Evolutionary conservation across 371 early-diverging fungal genomes (phyloP).

Genomic region (Rhizopus stolonifer): DNA sequence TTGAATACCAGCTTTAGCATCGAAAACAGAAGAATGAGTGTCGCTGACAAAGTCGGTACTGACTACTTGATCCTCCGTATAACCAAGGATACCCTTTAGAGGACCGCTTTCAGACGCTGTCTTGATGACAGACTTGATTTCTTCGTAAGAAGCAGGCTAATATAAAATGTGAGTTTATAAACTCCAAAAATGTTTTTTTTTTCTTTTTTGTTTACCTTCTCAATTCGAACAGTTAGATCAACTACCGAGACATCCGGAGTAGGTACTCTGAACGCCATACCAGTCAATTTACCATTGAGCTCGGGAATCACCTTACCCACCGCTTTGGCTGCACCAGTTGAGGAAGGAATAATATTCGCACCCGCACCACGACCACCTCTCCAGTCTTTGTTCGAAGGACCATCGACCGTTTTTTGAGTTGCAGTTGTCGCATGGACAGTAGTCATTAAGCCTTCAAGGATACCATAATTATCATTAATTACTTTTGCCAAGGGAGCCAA

Average conservation of each 20-base stretch:
- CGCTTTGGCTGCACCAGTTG: slow-evolving; percentile 99
- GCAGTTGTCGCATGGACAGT: slow-evolving; percentile 98
- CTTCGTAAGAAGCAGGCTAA: slow-evolving; percentile 81
- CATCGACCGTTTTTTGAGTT: slow-evolving; percentile 99
- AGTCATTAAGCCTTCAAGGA: slow-evolving; percentile 88
- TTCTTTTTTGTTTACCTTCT: slow-evolving; percentile 51
- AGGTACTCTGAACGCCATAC: slow-evolving; percentile 99
- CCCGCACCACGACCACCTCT: slow-evolving; percentile 94
- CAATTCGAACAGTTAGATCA: slow-evolving; percentile 94
- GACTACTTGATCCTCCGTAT: slow-evolving; percentile 97
- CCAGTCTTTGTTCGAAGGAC: slow-evolving; percentile 97
- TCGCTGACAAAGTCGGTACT: slow-evolving; percentile 96
- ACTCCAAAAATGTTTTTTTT: neutral
- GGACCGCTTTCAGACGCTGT: slow-evolving; percentile 70
- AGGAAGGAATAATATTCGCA: slow-evolving; percentile 98
- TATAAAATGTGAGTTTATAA: neutral
- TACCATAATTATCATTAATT: slow-evolving; percentile 92
- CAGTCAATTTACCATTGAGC: slow-evolving; percentile 97
- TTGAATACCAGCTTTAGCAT: slow-evolving; percentile 96
- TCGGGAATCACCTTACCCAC: slow-evolving; percentile 98
- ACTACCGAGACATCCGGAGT: slow-evolving; percentile 98
- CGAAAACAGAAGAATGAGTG: slow-evolving; percentile 91
- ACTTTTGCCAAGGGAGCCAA: slow-evolving; percentile 98
- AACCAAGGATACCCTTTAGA: slow-evolving; percentile 93
- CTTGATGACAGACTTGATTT: slow-evolving; percentile 88